A percentile compares a stretch with the other conserved stretches of the same genome.
Conservation (phyloP, 495 filamentous ascomycete species). For the Pseudevernia furfuracea region DNA sequence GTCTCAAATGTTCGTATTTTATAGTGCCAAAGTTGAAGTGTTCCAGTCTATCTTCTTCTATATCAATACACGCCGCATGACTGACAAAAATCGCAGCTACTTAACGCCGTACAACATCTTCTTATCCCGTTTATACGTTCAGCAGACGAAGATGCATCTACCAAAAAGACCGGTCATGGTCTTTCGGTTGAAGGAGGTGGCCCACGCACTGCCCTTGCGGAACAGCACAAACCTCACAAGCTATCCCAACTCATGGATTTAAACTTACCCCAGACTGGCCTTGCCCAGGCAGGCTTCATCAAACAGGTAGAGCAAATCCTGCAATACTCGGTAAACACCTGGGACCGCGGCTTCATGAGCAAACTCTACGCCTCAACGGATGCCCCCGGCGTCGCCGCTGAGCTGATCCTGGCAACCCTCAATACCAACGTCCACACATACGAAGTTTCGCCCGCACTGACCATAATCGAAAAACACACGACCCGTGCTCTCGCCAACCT, state of each 20-base stretch:
- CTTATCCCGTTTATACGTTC: slow-evolving; percentile 70
- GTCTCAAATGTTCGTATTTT: slow-evolving; percentile 19
- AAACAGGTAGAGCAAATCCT: slow-evolving; percentile 86
- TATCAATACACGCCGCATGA: background rate
- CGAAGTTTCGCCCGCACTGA: slow-evolving; percentile 81
- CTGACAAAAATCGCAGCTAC: slow-evolving; percentile 38
- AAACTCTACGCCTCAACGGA: slow-evolving; percentile 77
- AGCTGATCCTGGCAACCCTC: slow-evolving; percentile 38
- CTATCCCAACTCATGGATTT: slow-evolving; percentile 58
- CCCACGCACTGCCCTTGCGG: slow-evolving; percentile 55
- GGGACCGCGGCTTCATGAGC: slow-evolving; percentile 83
- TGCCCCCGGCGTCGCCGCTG: slow-evolving; percentile 68
- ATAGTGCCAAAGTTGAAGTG: background rate
- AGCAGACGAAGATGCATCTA: slow-evolving; percentile 57
- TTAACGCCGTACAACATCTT: slow-evolving; percentile 63
- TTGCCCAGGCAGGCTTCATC: slow-evolving; percentile 75
- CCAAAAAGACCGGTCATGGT: slow-evolving; percentile 47
- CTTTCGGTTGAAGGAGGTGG: slow-evolving; percentile 38
- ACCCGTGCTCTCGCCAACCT: slow-evolving; percentile 59
- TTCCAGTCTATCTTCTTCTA: background rate
- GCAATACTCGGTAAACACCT: slow-evolving; percentile 85
- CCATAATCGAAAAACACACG: slow-evolving; percentile 75
- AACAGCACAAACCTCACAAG: slow-evolving; percentile 62
- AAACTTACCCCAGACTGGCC: slow-evolving; percentile 54
- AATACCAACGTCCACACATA: slow-evolving; percentile 75